Percentiles rank a stretch among this genome's conserved stretches.
Conservation (phyloP, 1,139 yeast genomes). For the Candida smagusa region DNA sequence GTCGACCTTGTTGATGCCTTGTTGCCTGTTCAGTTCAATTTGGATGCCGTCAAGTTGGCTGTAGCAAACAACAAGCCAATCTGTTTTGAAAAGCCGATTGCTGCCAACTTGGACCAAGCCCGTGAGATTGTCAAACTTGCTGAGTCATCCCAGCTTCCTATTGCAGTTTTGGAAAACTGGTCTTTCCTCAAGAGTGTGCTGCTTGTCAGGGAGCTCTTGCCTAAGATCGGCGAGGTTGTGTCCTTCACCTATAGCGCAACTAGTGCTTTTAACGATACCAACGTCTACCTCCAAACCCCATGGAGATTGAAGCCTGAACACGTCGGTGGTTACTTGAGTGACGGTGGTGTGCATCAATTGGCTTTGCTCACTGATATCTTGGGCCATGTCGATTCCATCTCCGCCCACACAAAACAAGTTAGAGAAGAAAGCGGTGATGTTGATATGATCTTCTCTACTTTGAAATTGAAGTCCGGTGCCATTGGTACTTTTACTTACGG, state of each 20-base stretch:
- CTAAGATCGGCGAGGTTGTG: slow-evolving; percentile 70
- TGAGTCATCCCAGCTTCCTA: slow-evolving; percentile 57
- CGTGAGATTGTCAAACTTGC: slow-evolving; percentile 69
- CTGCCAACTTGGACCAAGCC: slow-evolving; percentile 80
- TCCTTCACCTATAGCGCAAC: slow-evolving; percentile 80
- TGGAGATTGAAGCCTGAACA: slow-evolving; percentile 93
- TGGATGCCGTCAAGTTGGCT: slow-evolving; percentile 63
- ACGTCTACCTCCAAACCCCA: slow-evolving; percentile 64
- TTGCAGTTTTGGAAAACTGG: slow-evolving; percentile 84
- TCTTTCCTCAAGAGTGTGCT: slow-evolving; percentile 58
- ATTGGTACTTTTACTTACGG: slow-evolving; percentile 91
- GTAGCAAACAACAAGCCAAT: slow-evolving; percentile 73
- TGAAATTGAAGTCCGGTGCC: slow-evolving; percentile 57
- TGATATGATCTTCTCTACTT: slow-evolving; percentile 71
- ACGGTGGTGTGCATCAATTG: slow-evolving; percentile 94
- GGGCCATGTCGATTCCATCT: slow-evolving; percentile 66
- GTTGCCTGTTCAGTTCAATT: slow-evolving; percentile 79
- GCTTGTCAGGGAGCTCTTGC: slow-evolving; percentile 49
- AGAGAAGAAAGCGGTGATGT: slow-evolving; percentile 74
- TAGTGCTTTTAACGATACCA: slow-evolving; percentile 67
- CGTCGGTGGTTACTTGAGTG: slow-evolving; percentile 86
- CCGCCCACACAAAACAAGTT: slow-evolving; percentile 74
- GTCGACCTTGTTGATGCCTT: slow-evolving; percentile 80
- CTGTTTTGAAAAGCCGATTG: slow-evolving; percentile 85
- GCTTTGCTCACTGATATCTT: slow-evolving; percentile 81